phyloP scores from a whole-genome alignment of 225 moss, liverwort and hornwort species.

The Marchantia polymorpha region DNA sequence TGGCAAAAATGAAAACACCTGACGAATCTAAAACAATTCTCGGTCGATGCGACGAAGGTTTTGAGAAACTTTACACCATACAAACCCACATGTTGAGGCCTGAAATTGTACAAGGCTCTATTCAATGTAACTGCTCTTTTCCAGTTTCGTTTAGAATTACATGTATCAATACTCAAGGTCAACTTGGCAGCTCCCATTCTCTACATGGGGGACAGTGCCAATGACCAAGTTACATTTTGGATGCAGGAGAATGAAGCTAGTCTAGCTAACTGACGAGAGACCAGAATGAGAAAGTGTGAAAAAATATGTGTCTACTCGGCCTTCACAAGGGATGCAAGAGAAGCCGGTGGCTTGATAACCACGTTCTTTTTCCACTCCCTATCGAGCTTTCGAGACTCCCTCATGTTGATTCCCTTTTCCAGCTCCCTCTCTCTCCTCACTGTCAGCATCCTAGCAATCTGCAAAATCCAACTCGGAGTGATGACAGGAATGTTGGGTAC shows the following conservation, averaged over 20 bases:
- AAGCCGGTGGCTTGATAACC: conserved; percentile 71
- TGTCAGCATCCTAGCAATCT: conserved; percentile 96
- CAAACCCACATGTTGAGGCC: background rate
- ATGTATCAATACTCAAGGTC: background rate
- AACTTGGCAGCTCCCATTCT: background rate
- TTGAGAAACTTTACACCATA: too few species aligned
- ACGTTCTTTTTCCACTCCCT: conserved; percentile 83
- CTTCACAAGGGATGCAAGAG: conserved; percentile 32
- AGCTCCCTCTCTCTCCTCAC: conserved; percentile 82
- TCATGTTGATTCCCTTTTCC: conserved; percentile 58
- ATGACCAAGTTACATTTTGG: conserved; percentile 10
- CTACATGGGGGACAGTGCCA: background rate
- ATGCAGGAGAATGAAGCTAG: background rate
- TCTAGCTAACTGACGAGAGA: background rate
- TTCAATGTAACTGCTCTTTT: background rate
- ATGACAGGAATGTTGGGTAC: too few species aligned
- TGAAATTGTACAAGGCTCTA: background rate
- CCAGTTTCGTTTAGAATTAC: background rate
- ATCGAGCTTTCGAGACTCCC: conserved; percentile 89
- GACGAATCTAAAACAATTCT: too few species aligned
- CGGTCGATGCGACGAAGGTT: too few species aligned
- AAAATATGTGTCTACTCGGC: background rate
- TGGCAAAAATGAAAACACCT: too few species aligned
- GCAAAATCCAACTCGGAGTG: conserved; percentile 8
- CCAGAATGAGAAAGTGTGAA: background rate